Percentiles rank a stretch among this genome's conserved stretches.
Conservation (phyloP, 371 early-diverging fungal genomes). For the Parasitella parasitica region DNA sequence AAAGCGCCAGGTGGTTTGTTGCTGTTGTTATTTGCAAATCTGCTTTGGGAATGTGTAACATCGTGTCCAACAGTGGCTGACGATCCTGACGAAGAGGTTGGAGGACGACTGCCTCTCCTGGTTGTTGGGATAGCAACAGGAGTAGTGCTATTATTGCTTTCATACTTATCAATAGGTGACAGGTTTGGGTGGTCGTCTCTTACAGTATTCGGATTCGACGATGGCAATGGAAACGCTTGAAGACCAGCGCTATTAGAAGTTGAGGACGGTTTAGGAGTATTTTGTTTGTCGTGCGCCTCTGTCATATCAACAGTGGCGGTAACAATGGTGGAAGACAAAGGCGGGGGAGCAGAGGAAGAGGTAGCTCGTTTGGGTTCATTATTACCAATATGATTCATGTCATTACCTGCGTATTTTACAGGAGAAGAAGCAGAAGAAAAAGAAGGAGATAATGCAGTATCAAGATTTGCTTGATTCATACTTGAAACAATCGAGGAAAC, state of each 20-base stretch:
- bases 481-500: conserved; percentile 6
- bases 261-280: not conserved
- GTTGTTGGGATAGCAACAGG: not conserved
- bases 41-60: conserved; percentile 12
- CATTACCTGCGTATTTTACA: not conserved
- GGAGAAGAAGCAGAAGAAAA: not conserved
- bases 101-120: conserved; percentile 5
- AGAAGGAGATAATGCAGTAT: not conserved
- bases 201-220: not conserved
- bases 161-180: not conserved
- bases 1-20: conserved; percentile 12
- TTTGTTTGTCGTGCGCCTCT: not conserved
- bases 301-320: not conserved
- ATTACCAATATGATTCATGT: not conserved
- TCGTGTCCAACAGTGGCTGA: conserved; percentile 9
- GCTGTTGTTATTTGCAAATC: conserved; percentile 4
- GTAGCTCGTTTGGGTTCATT: not conserved
- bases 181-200: not conserved
- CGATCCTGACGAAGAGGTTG: conserved; percentile 11
- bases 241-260: not conserved
- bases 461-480: not conserved
- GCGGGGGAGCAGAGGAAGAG: not conserved
- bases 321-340: not conserved
- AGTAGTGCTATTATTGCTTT: not conserved
- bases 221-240: not conserved